Percentiles rank a stretch among this genome's conserved stretches.
These are phyloP conservation scores for Tetragonia tetragonoides DNA, from an alignment of 148 eudicot genomes.

Conservation along the genomic window DNA sequence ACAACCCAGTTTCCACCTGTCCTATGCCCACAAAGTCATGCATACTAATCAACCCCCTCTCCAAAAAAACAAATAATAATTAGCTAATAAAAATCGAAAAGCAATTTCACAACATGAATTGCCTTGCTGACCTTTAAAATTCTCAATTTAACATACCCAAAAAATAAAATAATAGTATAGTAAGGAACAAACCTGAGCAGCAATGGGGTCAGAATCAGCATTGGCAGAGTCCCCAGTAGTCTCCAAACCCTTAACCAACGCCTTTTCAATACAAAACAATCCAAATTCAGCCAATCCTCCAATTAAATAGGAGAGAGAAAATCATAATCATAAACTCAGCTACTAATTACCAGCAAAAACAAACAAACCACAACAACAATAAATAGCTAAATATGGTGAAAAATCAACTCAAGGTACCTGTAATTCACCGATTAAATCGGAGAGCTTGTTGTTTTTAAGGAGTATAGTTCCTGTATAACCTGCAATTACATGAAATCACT, in stretches of 20 bases:
- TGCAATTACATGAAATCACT: slow-evolving; percentile 17
- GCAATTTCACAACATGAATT: background rate
- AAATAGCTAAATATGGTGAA: background rate
- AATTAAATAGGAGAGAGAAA: background rate
- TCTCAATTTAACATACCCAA: background rate
- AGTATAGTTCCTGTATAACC: slow-evolving; percentile 82
- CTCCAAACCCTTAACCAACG: slow-evolving; percentile 58
- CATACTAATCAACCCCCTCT: too few relatives aligned
- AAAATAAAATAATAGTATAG: background rate
- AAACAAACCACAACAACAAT: background rate
- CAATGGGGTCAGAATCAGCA: slow-evolving; percentile 65
- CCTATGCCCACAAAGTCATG: too few relatives aligned
- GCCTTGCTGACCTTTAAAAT: background rate
- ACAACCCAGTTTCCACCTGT: too few relatives aligned
- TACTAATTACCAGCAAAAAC: background rate
- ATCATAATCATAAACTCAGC: background rate
- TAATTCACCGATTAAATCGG: slow-evolving; percentile 73
- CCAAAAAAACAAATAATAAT: too few relatives aligned
- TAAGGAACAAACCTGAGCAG: slow-evolving; percentile 61
- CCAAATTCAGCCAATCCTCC: background rate
- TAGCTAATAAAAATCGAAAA: too few relatives aligned
- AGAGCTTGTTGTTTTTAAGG: slow-evolving; percentile 62
- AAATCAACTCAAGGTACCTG: slow-evolving; percentile 44
- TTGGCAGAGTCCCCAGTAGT: slow-evolving; percentile 45
- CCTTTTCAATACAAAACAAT: slow-evolving; percentile 27